These are phyloP conservation scores for Malus hybrid DNA, from an alignment of 331 rosid species.

Conservation along the genomic window DNA sequence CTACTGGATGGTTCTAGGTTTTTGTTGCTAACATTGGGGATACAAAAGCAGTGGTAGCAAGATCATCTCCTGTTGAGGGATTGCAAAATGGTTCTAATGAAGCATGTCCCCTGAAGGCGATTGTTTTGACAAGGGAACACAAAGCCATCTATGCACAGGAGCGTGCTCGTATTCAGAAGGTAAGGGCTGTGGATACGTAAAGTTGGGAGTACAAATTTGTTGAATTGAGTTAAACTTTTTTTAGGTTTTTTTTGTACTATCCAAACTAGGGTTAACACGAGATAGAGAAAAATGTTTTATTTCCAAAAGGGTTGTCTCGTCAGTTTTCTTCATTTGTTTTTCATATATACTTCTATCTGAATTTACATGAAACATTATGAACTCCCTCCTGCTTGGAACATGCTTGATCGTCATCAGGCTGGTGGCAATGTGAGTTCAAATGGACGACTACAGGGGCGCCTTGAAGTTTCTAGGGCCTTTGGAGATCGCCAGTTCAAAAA, in stretches of 20 bases:
- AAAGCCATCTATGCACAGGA: constrained; percentile 85
- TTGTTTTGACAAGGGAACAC: constrained; percentile 87
- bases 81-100: constrained; percentile 37
- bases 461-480: constrained; percentile 82
- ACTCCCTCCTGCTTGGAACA: too few relatives aligned
- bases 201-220: background rate
- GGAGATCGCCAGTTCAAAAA: constrained; percentile 91
- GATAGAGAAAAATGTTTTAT: background rate
- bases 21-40: constrained; percentile 83
- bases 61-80: constrained; percentile 42
- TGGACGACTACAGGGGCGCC: constrained; percentile 84
- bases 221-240: background rate
- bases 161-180: constrained; percentile 89
- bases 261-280: background rate
- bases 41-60: constrained; percentile 88
- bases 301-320: background rate
- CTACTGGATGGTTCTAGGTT: constrained; percentile 41
- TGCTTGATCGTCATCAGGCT: constrained; percentile 39
- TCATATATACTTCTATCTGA: background rate
- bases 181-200: constrained; percentile 18
- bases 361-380: too few relatives aligned
- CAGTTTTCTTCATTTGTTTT: background rate
- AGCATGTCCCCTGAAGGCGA: constrained; percentile 53
- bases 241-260: background rate
- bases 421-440: constrained; percentile 80